These are phyloP conservation scores for Picea sitchensis DNA, from an alignment of 75 land plant species.

Conservation along the genomic window DNA sequence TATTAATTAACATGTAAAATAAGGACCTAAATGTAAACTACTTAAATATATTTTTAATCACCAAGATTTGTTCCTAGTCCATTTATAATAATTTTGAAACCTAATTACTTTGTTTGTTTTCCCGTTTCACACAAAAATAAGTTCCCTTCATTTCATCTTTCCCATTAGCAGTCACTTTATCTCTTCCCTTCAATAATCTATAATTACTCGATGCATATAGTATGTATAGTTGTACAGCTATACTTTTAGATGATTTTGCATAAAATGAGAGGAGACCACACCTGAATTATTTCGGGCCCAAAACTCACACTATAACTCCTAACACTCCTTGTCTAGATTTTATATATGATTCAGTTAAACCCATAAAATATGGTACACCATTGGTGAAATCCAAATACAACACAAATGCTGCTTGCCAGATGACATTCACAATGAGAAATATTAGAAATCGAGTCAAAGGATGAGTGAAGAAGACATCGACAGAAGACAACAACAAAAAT, in stretches of 20 bases:
- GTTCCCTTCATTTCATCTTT: too few species aligned
- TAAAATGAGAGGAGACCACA: neutral
- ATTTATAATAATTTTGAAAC: too few species aligned
- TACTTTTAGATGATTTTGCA: neutral
- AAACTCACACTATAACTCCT: neutral
- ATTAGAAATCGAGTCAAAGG: neutral
- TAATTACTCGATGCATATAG: neutral
- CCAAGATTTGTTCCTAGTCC: too few species aligned
- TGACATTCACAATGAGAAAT: neutral
- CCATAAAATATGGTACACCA: neutral
- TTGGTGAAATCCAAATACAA: too few species aligned
- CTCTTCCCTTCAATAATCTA: neutral
- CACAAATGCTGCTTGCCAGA: too few species aligned
- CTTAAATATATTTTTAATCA: too few species aligned
- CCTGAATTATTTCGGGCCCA: neutral
- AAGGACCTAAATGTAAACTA: too few species aligned
- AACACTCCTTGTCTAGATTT: neutral
- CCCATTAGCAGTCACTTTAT: too few species aligned
- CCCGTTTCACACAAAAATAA: too few species aligned
- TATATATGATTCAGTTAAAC: neutral
- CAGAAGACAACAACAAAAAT: neutral
- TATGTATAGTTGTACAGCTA: neutral
- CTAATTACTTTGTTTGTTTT: too few species aligned
- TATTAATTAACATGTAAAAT: too few species aligned
- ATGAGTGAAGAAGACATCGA: neutral